These are phyloP conservation scores for Colletotrichum coccodes DNA, from an alignment of 2,329 filamentous ascomycete genomes.

Conservation along the genomic window DNA sequence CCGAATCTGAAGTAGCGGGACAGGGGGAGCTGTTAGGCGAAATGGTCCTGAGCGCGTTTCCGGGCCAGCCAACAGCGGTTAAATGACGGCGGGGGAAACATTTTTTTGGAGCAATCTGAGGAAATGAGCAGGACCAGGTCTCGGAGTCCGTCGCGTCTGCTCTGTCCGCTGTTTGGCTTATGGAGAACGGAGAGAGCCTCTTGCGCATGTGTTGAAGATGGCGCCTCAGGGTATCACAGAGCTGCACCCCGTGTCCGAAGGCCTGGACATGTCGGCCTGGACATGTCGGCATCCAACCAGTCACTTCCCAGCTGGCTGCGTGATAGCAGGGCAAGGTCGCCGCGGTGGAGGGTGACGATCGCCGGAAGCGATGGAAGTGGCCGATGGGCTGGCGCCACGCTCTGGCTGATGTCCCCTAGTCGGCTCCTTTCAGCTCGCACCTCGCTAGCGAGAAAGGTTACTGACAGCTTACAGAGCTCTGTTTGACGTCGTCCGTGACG, in stretches of 20 bases:
- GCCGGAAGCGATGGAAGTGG: conserved; percentile 28
- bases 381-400: conserved; percentile 5
- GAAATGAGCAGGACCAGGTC: conserved; percentile 18
- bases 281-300: conserved; percentile 1
- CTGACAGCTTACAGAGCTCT: conserved; percentile 9
- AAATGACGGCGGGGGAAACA: conserved; percentile 23
- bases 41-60: conserved; percentile 31
- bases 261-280: conserved; percentile 3
- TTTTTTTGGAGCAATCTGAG: conserved; percentile 2
- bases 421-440: not conserved
- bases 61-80: conserved; percentile 26
- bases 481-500: conserved; percentile 4
- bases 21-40: conserved; percentile 31
- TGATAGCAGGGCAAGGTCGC: conserved; percentile 13
- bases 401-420: not conserved
- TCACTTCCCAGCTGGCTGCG: not conserved
- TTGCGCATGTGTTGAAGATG: not conserved
- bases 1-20: conserved; percentile 29
- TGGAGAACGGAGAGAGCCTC: not conserved
- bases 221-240: not conserved
- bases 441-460: conserved; percentile 6
- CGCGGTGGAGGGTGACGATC: conserved; percentile 26
- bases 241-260: not conserved
- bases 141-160: conserved; percentile 1
- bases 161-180: not conserved